phyloP scores from a whole-genome alignment of 192 early-diverging fungal genomes.

The Coemansia sp. region DNA sequence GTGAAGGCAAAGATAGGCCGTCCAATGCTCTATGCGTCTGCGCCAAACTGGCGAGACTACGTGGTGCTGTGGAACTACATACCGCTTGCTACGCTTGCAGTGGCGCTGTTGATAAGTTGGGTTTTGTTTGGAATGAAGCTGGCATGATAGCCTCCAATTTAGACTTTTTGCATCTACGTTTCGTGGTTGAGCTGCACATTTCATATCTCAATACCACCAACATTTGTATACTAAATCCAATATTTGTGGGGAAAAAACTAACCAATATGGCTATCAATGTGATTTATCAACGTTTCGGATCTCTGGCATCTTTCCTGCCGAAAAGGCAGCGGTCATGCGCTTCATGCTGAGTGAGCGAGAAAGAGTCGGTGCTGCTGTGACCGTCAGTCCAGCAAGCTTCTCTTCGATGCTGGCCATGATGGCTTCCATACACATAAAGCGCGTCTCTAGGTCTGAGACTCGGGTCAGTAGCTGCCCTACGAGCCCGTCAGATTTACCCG shows the following conservation, averaged over 20 bases:
- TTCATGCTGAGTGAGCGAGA: conserved; percentile 20
- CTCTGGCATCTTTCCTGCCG: conserved; percentile 18
- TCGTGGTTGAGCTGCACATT: no score
- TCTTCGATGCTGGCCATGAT: conserved; percentile 36
- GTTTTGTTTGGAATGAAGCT: conserved; percentile 52
- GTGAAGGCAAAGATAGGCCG: conserved; percentile 42
- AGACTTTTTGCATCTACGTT: no score
- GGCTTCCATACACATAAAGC: conserved; percentile 41
- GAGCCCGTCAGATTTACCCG: neutral
- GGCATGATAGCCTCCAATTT: conserved; percentile 11
- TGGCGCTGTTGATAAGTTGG: conserved; percentile 43
- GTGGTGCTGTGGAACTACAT: conserved; percentile 41
- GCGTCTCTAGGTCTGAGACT: conserved; percentile 37
- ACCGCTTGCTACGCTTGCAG: conserved; percentile 29
- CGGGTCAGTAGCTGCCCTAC: conserved; percentile 16
- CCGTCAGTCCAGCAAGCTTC: conserved; percentile 21
- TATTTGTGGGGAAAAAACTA: no score
- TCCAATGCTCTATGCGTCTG: conserved; percentile 32
- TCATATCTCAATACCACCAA: no score
- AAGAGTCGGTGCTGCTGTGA: conserved; percentile 4
- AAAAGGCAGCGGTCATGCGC: conserved; percentile 5
- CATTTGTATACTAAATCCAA: no score
- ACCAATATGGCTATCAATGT: no score
- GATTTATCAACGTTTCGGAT: neutral
- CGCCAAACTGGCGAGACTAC: conserved; percentile 45